Evolutionary conservation across 345 rosid species (phyloP), one percentile per base, ranked within the genome.

Genomic region (Eutrema yunnanense): DNA sequence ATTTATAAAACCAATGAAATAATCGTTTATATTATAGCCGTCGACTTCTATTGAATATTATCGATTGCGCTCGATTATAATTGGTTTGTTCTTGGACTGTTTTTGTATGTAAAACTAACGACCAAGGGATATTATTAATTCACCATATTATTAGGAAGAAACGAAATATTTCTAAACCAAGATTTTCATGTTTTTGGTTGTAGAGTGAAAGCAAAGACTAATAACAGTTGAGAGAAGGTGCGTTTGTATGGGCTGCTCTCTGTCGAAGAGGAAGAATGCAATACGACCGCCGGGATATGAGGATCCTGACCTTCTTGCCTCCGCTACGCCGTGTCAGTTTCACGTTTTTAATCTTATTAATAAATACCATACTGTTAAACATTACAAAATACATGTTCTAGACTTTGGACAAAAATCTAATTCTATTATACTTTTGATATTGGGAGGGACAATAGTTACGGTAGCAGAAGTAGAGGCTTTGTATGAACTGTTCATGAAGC

Each of bases 391-490:
- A 9, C 43, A 38, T 51, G 47, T 42, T 60, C 3, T 43, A 33
- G 41, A 40, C 26, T 67, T 74, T 33, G 36, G 34, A n/a, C 19
- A 22, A 42, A 51, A 19, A 54, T 44, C 12, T 59, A 3, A 58
- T 11, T 46, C 14, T 54, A 11, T 37, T 8, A 1, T 13, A 40
- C 43, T 29, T 57, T 65, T 22, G n/a, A 58, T 34, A 0, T 67
- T 73, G 65, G 14, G 64, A 42, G 40, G 55, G 60, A 59, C 71
- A 32, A 47, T 82, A 95, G 99, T 95, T 78, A 84, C 90, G 0
- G 84, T 85, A 34, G 81, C 69, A 60, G 96, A 95, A 84, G 96
- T 95, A 32, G 89, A 87, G 82, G 86, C 97, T 33, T 80, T 95
- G 66, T 81, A 83, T 59, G 93, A 88, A 81, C 89, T 95, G 2